Conservation (phyloP, 1,284 basidiomycete genomes). For the Meira miltonrushii region DNA sequence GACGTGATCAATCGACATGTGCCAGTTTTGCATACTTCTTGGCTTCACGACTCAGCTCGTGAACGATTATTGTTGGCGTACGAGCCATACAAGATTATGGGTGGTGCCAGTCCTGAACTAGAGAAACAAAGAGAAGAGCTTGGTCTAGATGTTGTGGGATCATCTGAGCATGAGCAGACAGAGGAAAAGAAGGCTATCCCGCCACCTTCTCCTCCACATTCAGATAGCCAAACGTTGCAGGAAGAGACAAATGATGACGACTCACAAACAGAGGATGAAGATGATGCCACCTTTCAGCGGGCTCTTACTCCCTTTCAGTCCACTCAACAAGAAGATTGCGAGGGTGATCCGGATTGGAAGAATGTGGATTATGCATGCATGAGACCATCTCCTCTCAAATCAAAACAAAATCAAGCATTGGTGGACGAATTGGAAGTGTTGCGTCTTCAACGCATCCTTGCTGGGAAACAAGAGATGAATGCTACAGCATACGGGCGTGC, state of each 20-base stretch:
- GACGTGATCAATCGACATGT: slow-evolving; percentile 1
- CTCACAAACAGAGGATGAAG: too few relatives aligned
- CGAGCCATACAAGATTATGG: not conserved
- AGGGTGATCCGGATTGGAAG: slow-evolving; percentile 12
- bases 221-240: too few relatives aligned
- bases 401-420: slow-evolving; percentile 32
- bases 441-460: slow-evolving; percentile 34
- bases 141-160: not conserved
- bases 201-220: too few relatives aligned
- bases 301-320: too few relatives aligned
- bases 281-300: too few relatives aligned
- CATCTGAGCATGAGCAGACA: not conserved
- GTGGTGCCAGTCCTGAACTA: too few relatives aligned
- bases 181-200: too few relatives aligned
- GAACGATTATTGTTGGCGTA: not conserved
- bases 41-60: not conserved
- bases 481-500: slow-evolving; percentile 48
- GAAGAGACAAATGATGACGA: too few relatives aligned
- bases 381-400: slow-evolving; percentile 36
- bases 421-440: slow-evolving; percentile 41
- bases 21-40: slow-evolving; percentile 3
- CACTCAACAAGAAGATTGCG: not conserved
- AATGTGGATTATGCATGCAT: slow-evolving; percentile 34
- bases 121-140: too few relatives aligned
- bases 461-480: slow-evolving; percentile 26